Evolutionary conservation across 2,329 filamentous ascomycete genomes (phyloP).

Genomic region (Diaporthe australafricana): DNA sequence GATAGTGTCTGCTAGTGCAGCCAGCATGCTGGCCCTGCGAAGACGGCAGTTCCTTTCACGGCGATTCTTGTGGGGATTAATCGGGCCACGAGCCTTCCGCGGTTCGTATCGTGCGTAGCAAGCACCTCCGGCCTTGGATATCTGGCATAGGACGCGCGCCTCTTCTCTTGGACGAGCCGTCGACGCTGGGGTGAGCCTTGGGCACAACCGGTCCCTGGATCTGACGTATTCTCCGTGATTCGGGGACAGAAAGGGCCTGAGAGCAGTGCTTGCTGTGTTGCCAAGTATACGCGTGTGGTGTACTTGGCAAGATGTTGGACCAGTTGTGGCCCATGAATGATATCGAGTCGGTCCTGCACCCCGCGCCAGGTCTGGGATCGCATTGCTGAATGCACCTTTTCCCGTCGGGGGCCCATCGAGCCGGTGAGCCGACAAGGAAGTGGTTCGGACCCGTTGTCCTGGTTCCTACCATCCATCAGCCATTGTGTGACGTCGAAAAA

Average conservation of each 20-base stretch:
- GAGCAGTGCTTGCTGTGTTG: not conserved
- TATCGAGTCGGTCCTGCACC: not conserved
- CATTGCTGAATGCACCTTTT: not conserved
- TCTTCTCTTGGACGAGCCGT: not conserved
- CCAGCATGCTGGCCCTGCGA: not conserved
- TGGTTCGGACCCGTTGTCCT: conserved; percentile 26
- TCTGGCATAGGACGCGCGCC: not conserved
- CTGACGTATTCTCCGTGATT: not conserved
- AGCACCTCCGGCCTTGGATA: conserved; percentile 2
- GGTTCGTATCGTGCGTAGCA: conserved; percentile 2
- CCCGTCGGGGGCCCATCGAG: conserved; percentile 10
- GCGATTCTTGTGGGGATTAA: conserved; percentile 3
- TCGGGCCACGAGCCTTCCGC: not conserved
- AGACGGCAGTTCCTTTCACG: not conserved
- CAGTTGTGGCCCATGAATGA: not conserved
- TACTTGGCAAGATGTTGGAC: too few species aligned
- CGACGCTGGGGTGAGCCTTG: conserved; percentile 17
- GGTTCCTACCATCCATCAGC: conserved; percentile 26
- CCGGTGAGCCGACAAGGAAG: conserved; percentile 31
- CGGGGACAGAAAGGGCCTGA: not conserved
- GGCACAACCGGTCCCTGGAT: not conserved
- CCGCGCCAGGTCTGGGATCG: not conserved
- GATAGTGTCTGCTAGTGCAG: not conserved
- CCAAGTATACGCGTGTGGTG: too few species aligned
- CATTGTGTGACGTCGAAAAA: conserved; percentile 20